Evolutionary conservation across 805 yeast genomes (phyloP), one percentile per base, ranked within the genome.

Genomic region (Saturnispora serradocipensis): DNA sequence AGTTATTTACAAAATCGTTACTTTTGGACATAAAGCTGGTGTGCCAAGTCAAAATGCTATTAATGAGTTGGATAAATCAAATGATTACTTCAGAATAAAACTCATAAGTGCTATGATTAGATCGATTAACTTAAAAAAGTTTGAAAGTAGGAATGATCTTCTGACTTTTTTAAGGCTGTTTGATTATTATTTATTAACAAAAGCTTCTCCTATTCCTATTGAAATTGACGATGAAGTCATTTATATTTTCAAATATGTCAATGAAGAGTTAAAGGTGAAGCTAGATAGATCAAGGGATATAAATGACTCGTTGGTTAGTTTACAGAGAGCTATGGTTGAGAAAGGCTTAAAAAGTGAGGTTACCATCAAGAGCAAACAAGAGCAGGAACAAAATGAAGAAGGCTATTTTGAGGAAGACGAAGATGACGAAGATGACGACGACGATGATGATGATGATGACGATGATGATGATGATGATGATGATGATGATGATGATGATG

Each of bases 51-150:
- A 75, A 6, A 70, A 68, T 22, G 56, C 52, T 4, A 40, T 61
- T 3, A 68, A 72, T 30, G 75, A 68, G 16, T 48, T 75, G n/a
- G 97, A 89, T 66, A 68, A 68, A 11, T 81, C 83, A 0, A 76
- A 81, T 58, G 82, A 86, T 59, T 86, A 82, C 61, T 87, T 88
- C 65, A 73, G 96, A 52, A 69, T 88, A 36, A 80, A 80, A 39
- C 66, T 89, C 61, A 65, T 77, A 18, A 61, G 76, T 27, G 63
- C 72, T 0, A 61, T 80, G 5, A 59, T 83, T 18, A 64, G 65
- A n/a, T 64, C 63, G 9, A 43, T 70, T 6, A 48, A 54, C 13
- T 22, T 52, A 2, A 32, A 42, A 7, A 27, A 16, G 5, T 13
- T 52, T 11, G 54, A 59, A 16, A 56, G 52, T 22, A 44, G 30